Base-by-base conservation (phyloP, 495 filamentous ascomycete genomes). In the Neurospora sublineolata region DNA sequence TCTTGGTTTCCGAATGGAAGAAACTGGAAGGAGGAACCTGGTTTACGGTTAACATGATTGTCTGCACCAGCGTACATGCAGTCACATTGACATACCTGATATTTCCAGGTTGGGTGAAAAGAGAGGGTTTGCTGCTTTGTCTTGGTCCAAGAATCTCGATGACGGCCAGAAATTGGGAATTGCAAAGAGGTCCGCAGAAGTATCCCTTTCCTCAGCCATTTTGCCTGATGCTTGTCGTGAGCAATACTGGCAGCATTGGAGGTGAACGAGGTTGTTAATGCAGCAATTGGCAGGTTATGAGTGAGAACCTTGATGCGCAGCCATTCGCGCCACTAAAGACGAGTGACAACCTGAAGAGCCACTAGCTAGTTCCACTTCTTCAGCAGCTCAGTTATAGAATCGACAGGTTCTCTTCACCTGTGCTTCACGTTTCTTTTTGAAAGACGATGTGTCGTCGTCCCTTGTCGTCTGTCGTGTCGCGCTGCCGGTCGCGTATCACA, bases 151-250 rank as follows among this genome's bases (percentile, higher is more conserved):
- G 77, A 78, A 76, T 37, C 75, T 75, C n/a, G 82, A 81, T 23
- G 80, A 77, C 67, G 80, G 82, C 86, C 87, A 90, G 46, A 93
- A 85, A 74, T 90, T 87, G 30, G 90, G 90, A 69, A 93, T 89
- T 14, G 87, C 87, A 77, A 95, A 95, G 2, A 92, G 87, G 75
- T 91, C 82, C 14, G 84, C 83, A 37, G 52, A 33, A 33, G 75
- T 72, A 67, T 88, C 83, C 39, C 83, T 80, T 39, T 82, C 78
- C 68, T 79, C 76, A 37, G 85, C 82, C 85, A 88, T 85, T 20
- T 72, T 73, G 33, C 23, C 23, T 20, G 40, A 60, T 23, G 27
- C 18, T 42, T 52, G 30, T 14, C 23, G 52, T 69, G 42, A 8
- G 8, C 30, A 36, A 42, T 20, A 16, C 40, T 2, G 36, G 72